phyloP scores from a whole-genome alignment of 2,329 filamentous ascomycete genomes.

The Trichoderma sp. region DNA sequence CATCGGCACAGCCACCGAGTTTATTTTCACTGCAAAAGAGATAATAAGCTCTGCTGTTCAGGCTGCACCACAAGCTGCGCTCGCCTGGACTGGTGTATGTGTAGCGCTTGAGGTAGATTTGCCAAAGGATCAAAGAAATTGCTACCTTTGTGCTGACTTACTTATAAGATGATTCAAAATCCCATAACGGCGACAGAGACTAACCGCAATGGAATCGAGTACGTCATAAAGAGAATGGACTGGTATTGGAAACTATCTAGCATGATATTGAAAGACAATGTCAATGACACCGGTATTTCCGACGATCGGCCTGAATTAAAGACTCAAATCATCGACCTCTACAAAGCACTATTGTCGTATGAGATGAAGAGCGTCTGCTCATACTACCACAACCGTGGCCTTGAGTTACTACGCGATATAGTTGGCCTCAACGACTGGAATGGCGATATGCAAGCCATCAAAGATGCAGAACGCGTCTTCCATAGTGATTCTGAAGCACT shows the following conservation, averaged over 20 bases:
- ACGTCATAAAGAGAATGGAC: constrained; percentile 38
- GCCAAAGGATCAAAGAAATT: no score
- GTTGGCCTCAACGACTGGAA: constrained; percentile 36
- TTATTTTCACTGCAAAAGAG: neutral
- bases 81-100: constrained; percentile 38
- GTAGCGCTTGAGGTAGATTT: constrained; percentile 32
- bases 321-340: constrained; percentile 34
- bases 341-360: constrained; percentile 38
- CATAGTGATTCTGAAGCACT: constrained; percentile 20
- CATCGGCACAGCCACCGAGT: constrained; percentile 24
- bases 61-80: constrained; percentile 32
- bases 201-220: constrained; percentile 35
- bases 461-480: constrained; percentile 27
- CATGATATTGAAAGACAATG: constrained; percentile 28
- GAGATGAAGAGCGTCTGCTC: constrained; percentile 40
- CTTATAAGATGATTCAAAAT: constrained; percentile 31
- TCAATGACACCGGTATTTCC: neutral
- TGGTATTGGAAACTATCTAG: constrained; percentile 37
- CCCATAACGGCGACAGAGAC: constrained; percentile 26
- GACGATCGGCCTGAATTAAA: constrained; percentile 26
- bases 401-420: constrained; percentile 31
- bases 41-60: constrained; percentile 22
- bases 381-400: constrained; percentile 32
- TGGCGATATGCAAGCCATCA: constrained; percentile 28
- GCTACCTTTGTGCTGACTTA: constrained; percentile 11